Conservation (phyloP, 306 rosid species). For the Boehmeria nivea region DNA sequence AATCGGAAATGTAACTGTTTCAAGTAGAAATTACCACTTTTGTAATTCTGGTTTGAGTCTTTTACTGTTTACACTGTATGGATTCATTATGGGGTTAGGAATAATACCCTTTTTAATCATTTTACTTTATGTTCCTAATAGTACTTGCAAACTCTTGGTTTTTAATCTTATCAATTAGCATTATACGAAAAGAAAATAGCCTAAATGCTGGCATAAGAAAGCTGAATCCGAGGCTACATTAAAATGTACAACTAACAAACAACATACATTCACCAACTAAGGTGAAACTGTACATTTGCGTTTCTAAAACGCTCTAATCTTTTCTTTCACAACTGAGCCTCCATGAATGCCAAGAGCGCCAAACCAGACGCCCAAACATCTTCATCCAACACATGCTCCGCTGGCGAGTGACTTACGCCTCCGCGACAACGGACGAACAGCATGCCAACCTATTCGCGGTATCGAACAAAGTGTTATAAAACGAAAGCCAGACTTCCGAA, state of each 20-base stretch:
- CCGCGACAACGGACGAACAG: constrained; percentile 89
- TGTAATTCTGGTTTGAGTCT: too few relatives aligned
- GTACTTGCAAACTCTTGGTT: too few relatives aligned
- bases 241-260: constrained; percentile 3
- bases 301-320: neutral
- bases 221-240: neutral
- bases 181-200: too few relatives aligned
- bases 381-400: constrained; percentile 68
- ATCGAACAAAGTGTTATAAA: constrained; percentile 15
- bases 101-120: too few relatives aligned
- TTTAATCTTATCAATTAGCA: too few relatives aligned
- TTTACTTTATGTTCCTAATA: too few relatives aligned
- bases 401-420: constrained; percentile 89
- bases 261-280: constrained; percentile 17
- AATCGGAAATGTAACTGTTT: too few relatives aligned
- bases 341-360: constrained; percentile 15
- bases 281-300: neutral
- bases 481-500: too few relatives aligned
- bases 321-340: constrained; percentile 12
- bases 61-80: too few relatives aligned
- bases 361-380: constrained; percentile 62
- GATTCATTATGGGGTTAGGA: too few relatives aligned
- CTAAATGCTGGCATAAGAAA: neutral
- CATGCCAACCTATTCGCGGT: constrained; percentile 68
- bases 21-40: too few relatives aligned